These are phyloP conservation scores for Pseudogymnoascus sp. DNA, from an alignment of 2,329 filamentous ascomycete species.

Conservation along the genomic window DNA sequence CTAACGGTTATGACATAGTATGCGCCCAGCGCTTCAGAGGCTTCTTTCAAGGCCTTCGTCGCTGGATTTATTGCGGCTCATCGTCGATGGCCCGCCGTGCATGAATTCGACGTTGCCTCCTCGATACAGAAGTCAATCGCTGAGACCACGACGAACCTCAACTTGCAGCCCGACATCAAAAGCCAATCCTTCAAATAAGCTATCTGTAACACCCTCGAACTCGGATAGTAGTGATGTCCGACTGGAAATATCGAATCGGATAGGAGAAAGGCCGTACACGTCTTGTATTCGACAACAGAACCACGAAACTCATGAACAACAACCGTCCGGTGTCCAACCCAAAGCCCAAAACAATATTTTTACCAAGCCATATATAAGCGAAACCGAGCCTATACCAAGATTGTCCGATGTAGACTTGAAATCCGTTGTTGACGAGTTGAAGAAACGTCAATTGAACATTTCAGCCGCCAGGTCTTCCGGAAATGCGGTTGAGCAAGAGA, in stretches of 20 bases:
- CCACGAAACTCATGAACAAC: not conserved
- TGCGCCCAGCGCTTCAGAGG: conserved; percentile 25
- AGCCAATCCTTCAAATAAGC: not conserved
- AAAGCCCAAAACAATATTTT: not conserved
- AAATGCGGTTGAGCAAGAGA: not conserved
- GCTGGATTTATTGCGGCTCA: conserved; percentile 20
- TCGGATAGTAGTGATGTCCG: not conserved
- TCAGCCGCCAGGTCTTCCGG: not conserved
- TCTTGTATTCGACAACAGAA: not conserved
- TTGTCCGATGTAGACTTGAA: not conserved
- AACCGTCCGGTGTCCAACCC: not conserved
- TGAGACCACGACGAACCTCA: not conserved
- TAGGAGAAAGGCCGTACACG: not conserved
- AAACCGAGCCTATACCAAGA: not conserved
- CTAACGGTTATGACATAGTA: conserved; percentile 14
- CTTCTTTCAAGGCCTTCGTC: conserved; percentile 26
- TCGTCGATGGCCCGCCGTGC: conserved; percentile 3
- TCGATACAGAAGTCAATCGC: not conserved
- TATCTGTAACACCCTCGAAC: not conserved
- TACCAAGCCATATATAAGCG: not conserved
- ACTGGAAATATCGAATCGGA: not conserved
- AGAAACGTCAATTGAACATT: not conserved
- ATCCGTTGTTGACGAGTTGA: not conserved
- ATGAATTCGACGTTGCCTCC: conserved; percentile 6
- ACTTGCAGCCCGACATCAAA: not conserved